Base-by-base conservation (phyloP, 805 yeast genomes). In the Starmerella sirachaensis region DNA sequence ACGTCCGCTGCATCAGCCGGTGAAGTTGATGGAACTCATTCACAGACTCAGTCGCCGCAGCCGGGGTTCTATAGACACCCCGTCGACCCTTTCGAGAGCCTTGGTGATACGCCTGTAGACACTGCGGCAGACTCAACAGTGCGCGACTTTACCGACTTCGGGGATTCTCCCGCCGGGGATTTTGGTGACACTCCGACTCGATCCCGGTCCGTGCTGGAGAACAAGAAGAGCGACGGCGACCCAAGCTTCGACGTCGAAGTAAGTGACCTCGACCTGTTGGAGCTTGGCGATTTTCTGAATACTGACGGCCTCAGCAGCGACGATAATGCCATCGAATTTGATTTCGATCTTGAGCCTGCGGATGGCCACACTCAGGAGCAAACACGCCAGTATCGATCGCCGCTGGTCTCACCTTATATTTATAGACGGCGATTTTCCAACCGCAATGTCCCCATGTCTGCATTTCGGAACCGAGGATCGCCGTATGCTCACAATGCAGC, bases 381-480 rank as follows among this genome's bases (percentile, higher is more conserved):
- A 16, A 23, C 20, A 18, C 30, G 35, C 11, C 41, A 31, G 30
- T 27, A 22, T 24, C 18, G 34, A 18, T 38, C 48, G 18, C 40
- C 41, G 6, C 18, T 26, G 28, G 42, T 46, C 21, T 48, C 61
- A 16, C 53, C 61, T 3, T 47, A 55, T 30, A 44, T 55, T 37
- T 59, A 35, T 55, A 61, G 51, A 45, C 56, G 31, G 47, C 35
- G 67, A 56, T 41, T 62, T 58, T 56, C 50, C 38, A 33, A 32
- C 20, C 37, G 48, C 14, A 44, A 46, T 33, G 76, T 84, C 7
- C 96, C 96, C 3, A 60, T 86, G 28, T 81, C 93, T 2, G 96
- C 96, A 1, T 88, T 88, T 57, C 66, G 97, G 53, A 86, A 84
- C 60, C 78, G 84, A 52, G 79, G 80, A 10, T 58, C 72, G 17